Conservation (phyloP, 495 filamentous ascomycete species). For the Trypethelium eluteriae region DNA sequence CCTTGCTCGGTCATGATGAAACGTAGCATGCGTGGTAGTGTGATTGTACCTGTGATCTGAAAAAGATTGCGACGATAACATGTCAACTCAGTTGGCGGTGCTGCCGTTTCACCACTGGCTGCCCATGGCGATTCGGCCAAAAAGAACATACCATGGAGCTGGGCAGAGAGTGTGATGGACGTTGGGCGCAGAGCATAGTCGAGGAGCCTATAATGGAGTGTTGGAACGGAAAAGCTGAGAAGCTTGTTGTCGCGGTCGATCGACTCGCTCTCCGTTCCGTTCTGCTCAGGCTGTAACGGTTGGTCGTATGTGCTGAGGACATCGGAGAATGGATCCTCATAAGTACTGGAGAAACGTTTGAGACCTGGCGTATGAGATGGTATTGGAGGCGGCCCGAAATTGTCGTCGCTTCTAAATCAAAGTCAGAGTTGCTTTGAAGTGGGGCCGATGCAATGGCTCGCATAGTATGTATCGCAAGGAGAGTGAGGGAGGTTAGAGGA, state of each 20-base stretch:
- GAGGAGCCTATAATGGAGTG: constrained; percentile 59
- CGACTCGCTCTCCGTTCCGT: constrained; percentile 31
- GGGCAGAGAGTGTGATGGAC: constrained; percentile 62
- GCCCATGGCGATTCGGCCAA: constrained; percentile 76
- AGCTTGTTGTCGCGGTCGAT: constrained; percentile 69
- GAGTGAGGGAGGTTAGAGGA: not conserved
- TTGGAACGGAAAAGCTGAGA: constrained; percentile 66
- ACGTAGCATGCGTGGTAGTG: constrained; percentile 60
- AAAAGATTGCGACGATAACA: constrained; percentile 89
- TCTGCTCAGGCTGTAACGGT: constrained; percentile 28
- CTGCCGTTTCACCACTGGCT: constrained; percentile 53
- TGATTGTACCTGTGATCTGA: constrained; percentile 79
- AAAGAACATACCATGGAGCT: constrained; percentile 93
- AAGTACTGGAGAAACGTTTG: constrained; percentile 35
- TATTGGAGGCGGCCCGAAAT: constrained; percentile 22
- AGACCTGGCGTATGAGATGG: constrained; percentile 28
- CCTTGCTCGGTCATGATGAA: constrained; percentile 73
- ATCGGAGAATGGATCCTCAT: constrained; percentile 40
- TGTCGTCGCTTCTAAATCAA: constrained; percentile 22
- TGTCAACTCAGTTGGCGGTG: constrained; percentile 71
- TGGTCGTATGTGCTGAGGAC: constrained; percentile 37
- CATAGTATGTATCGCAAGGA: not conserved
- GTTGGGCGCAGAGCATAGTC: constrained; percentile 58
- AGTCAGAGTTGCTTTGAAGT: not conserved
- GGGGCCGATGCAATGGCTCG: too few relatives aligned